Conservation (phyloP, 495 filamentous ascomycete genomes). For the Cladorrhinum samala region DNA sequence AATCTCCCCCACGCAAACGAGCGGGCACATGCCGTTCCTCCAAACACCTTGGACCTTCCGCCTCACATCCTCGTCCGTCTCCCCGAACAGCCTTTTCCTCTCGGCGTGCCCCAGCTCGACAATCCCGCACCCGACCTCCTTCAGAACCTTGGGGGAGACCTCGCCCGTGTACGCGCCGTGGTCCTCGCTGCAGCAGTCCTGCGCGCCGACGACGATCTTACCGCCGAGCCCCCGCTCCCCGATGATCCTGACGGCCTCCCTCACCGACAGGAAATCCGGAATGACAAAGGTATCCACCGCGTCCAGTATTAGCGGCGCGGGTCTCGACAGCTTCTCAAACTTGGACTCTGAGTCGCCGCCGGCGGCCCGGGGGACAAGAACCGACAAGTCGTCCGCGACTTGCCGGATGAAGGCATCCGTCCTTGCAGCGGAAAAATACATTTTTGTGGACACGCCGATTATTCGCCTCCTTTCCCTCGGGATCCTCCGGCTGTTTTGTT, state of each 20-base stretch:
- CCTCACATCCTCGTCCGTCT: conserved; percentile 58
- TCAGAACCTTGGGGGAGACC: conserved; percentile 60
- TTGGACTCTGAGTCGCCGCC: too few relatives aligned
- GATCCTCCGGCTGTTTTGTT: neutral
- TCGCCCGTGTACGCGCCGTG: conserved; percentile 70
- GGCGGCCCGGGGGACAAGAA: too few relatives aligned
- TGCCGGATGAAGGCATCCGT: conserved; percentile 57
- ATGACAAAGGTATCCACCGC: conserved; percentile 58
- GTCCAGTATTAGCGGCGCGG: conserved; percentile 14
- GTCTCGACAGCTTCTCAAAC: neutral
- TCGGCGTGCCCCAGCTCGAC: conserved; percentile 81
- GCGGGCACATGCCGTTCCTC: conserved; percentile 63
- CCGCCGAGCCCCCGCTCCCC: conserved; percentile 21
- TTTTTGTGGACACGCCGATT: conserved; percentile 74
- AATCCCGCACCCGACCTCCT: conserved; percentile 57
- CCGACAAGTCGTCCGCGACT: conserved; percentile 42
- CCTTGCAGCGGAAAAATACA: conserved; percentile 68
- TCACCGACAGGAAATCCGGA: conserved; percentile 66
- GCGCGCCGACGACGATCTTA: conserved; percentile 60
- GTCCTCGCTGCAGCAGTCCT: conserved; percentile 64
- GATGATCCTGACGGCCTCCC: conserved; percentile 49
- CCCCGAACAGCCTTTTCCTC: conserved; percentile 59
- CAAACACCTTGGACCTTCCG: conserved; percentile 62
- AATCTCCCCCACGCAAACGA: conserved; percentile 75
- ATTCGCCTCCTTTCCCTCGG: conserved; percentile 27